Evolutionary conservation across 768 basidiomycete genomes (phyloP), one percentile per base, ranked within the genome.

Genomic region (Lactifluus pinguis): DNA sequence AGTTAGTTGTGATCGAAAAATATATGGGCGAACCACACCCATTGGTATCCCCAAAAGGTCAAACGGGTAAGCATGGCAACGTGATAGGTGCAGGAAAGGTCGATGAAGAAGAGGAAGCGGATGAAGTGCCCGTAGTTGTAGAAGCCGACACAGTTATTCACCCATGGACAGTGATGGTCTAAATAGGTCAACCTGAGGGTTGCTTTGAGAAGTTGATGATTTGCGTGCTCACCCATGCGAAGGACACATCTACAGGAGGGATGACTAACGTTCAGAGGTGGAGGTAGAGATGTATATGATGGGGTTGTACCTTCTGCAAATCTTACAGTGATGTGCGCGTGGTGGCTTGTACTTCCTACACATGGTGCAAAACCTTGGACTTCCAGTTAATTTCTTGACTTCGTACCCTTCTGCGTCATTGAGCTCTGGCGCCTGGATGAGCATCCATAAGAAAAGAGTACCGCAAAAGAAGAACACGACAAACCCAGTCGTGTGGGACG

Each of bases 111-210:
- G 0, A 98, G 80, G 75, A 98, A 98, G 19, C 94, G 88, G 54
- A 97, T 76, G 67, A 92, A 92, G 72, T 90, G 81, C 1, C 87
- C 88, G 65, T 97, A 86, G 72, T 98, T 99, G 74, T 79, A 83
- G 71, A 92, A 87, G 0, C 97, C 97, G 64, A 99, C 88, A 69
- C 95, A 95, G 67, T 94, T 98, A 71, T 92, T 87, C 36, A 93
- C 83, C 92, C 91, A 95, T 7, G 91, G 92, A 70, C 91, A 92
- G 69, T 93, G 91, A 68, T 93, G 91, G 70, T 93, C 91, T 92
- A 29, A 69, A 61, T 57, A 55, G 13, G 39, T 15, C 39, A 17
- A 2, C 14, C 45, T 13, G 53, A 17, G 10, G 13, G 44, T 54
- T 5, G 19, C 32, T 15, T 13, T 21, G 15, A 47, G 42, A 39